Percentiles rank a stretch among this genome's conserved stretches.
Conservation (phyloP, 2,329 filamentous ascomycete species). For the Hirsutella minnesotensis region DNA sequence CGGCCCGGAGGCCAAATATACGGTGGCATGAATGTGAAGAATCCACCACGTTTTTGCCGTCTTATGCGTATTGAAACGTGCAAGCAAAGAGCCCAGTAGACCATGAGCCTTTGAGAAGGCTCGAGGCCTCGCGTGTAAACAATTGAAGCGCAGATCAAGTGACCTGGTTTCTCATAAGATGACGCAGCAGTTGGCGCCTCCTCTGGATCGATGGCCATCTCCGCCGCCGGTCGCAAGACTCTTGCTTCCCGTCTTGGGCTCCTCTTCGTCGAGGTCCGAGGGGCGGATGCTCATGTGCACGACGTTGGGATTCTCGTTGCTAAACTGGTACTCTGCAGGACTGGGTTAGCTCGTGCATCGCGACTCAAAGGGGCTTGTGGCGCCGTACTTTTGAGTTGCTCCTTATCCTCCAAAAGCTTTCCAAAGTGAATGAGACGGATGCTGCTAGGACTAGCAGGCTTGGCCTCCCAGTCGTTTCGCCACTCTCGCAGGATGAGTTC, state of each 20-base stretch:
- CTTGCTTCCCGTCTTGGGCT: conserved; percentile 55
- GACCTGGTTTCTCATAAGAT: conserved; percentile 36
- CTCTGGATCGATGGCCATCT: conserved; percentile 27
- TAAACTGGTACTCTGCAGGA: conserved; percentile 63
- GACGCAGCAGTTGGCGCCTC: conserved; percentile 33
- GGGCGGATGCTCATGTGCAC: conserved; percentile 93
- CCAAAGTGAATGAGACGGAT: conserved; percentile 91
- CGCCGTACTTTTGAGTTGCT: conserved; percentile 64
- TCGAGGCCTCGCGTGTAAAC: no score
- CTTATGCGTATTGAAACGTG: no score
- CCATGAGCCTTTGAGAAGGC: no score
- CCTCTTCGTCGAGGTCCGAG: conserved; percentile 73
- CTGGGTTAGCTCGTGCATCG: neutral
- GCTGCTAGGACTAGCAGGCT: conserved; percentile 74
- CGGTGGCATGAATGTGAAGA: no score
- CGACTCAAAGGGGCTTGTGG: conserved; percentile 1
- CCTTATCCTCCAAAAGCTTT: conserved; percentile 81
- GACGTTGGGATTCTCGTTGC: conserved; percentile 62
- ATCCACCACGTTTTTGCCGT: no score
- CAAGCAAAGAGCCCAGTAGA: no score
- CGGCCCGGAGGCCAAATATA: neutral
- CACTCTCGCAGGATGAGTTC: conserved; percentile 89
- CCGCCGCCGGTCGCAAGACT: conserved; percentile 26
- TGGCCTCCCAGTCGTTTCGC: conserved; percentile 82
- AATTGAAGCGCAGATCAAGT: no score